A percentile compares a stretch with the other conserved stretches of the same genome.
Evolutionary conservation across 2,329 filamentous ascomycete species (phyloP).

Genomic region (Hymenoscyphus salicellus): DNA sequence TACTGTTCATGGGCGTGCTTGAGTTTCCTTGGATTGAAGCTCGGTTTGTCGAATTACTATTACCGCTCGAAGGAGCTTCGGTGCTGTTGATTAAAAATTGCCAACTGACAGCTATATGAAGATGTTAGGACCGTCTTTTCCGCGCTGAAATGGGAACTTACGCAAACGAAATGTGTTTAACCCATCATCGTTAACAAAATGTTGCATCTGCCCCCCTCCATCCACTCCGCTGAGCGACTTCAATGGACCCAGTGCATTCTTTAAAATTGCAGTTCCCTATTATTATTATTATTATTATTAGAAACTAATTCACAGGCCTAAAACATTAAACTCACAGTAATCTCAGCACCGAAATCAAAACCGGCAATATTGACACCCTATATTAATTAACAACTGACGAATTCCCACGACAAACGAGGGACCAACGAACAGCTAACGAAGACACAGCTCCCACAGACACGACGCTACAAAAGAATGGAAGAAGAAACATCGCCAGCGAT

Average conservation of each 20-base stretch:
- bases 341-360: conserved; percentile 29
- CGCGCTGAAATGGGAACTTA: not conserved
- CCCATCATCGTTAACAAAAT: conserved; percentile 44
- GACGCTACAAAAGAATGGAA: conserved; percentile 10
- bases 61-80: conserved; percentile 25
- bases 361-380: conserved; percentile 30
- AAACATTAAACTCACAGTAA: conserved; percentile 17
- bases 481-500: conserved; percentile 15
- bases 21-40: not conserved
- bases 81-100: conserved; percentile 53
- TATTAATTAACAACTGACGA: not conserved
- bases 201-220: conserved; percentile 25
- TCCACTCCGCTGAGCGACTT: conserved; percentile 19
- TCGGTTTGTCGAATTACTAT: conserved; percentile 31
- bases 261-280: conserved; percentile 19
- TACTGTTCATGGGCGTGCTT: not conserved
- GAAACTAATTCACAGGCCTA: not conserved
- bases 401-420: not conserved
- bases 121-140: not conserved
- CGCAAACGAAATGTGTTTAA: conserved; percentile 56
- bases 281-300: conserved; percentile 6
- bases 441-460: conserved; percentile 16
- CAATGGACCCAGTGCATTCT: conserved; percentile 21
- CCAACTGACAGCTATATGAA: conserved; percentile 48
- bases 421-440: conserved; percentile 18